These are phyloP conservation scores for Theileria parva DNA, from an alignment of 169 alveolate genomes.

Conservation along the genomic window DNA sequence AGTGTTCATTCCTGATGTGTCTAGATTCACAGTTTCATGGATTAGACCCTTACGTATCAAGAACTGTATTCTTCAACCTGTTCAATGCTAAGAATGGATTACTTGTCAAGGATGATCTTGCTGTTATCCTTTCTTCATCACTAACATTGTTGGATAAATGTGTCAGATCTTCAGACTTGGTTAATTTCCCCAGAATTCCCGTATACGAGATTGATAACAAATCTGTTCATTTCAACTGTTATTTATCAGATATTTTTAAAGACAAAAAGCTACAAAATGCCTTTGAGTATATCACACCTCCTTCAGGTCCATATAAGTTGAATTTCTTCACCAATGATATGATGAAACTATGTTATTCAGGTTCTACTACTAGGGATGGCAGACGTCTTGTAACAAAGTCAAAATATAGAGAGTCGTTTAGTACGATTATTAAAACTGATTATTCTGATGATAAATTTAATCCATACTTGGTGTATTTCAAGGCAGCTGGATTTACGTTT, in stretches of 20 bases:
- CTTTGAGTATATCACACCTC: neutral
- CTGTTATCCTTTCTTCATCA: constrained; percentile 34
- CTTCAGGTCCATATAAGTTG: neutral
- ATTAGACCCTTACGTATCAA: constrained; percentile 67
- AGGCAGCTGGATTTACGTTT: neutral
- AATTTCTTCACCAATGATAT: neutral
- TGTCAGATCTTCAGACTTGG: neutral
- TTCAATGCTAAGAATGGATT: constrained; percentile 45
- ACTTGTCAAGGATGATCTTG: constrained; percentile 39
- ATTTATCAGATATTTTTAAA: neutral
- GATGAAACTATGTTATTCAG: constrained; percentile 6
- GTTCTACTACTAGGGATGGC: neutral
- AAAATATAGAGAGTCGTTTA: neutral
- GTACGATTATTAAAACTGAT: neutral
- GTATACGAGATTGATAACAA: neutral
- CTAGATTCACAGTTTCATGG: constrained; percentile 70
- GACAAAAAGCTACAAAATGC: neutral
- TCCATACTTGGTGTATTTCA: neutral
- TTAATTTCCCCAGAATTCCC: neutral
- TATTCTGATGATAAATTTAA: neutral
- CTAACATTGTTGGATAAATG: neutral
- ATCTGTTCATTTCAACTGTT: neutral
- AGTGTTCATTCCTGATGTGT: constrained; percentile 55
- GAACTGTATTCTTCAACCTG: constrained; percentile 64
- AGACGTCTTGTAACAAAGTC: neutral